Evolutionary conservation across 352 stramenopile species (phyloP).

Genomic region (Phytophthora megakarya): DNA sequence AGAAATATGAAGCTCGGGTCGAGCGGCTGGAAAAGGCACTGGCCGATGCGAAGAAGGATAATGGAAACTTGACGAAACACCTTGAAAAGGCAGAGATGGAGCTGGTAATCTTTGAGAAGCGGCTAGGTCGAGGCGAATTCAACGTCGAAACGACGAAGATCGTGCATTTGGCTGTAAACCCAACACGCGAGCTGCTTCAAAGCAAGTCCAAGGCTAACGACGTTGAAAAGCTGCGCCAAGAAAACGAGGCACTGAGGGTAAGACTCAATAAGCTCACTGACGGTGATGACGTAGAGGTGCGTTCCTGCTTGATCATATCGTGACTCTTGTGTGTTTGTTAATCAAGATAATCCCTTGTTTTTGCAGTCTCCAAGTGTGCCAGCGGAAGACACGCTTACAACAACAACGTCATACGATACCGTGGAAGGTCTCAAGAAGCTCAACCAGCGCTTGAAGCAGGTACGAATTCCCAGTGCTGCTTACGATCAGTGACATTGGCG

Average conservation of each 20-base stretch:
- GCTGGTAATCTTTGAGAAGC: conserved; percentile 69
- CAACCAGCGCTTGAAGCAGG: conserved; percentile 89
- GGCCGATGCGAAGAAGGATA: conserved; percentile 46
- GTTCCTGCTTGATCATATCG: not conserved
- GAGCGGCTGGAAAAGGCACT: conserved; percentile 55
- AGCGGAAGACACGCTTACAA: conserved; percentile 55
- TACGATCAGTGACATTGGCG: not conserved
- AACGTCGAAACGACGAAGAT: conserved; percentile 87
- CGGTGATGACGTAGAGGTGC: conserved; percentile 39
- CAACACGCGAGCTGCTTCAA: conserved; percentile 69
- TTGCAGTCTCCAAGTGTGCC: conserved; percentile 17
- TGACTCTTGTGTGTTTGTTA: not conserved
- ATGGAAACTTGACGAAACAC: conserved; percentile 54
- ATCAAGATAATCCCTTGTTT: not conserved
- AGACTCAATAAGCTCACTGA: conserved; percentile 47
- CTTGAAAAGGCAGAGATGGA: conserved; percentile 73
- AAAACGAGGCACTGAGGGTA: conserved; percentile 58
- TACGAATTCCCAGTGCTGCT: conserved; percentile 12
- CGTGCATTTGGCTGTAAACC: conserved; percentile 86
- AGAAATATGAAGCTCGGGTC: conserved; percentile 58
- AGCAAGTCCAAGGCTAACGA: conserved; percentile 45
- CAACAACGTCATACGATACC: conserved; percentile 83
- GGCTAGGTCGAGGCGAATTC: conserved; percentile 74
- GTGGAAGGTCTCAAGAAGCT: conserved; percentile 86
- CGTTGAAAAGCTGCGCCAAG: conserved; percentile 49